These are phyloP conservation scores for Gliomastix tumulicola DNA, from an alignment of 2,329 filamentous ascomycete genomes.

Conservation along the genomic window DNA sequence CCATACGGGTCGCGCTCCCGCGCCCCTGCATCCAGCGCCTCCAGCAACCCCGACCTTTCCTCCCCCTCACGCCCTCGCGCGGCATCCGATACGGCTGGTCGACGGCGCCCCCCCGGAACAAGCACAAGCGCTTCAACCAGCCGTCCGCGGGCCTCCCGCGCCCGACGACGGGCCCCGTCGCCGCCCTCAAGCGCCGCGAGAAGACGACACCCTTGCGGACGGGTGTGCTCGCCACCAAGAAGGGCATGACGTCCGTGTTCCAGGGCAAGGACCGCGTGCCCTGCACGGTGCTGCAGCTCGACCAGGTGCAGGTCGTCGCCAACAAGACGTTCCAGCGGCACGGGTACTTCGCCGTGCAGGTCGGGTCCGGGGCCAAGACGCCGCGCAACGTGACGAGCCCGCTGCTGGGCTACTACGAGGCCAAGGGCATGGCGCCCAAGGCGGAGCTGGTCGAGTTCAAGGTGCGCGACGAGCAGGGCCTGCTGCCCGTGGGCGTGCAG, in stretches of 20 bases:
- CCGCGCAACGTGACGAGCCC: conserved; percentile 74
- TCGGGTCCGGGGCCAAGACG: conserved; percentile 71
- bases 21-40: conserved; percentile 23
- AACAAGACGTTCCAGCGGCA: conserved; percentile 75
- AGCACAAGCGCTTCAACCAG: conserved; percentile 56
- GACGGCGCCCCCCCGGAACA: conserved; percentile 42
- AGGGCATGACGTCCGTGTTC: conserved; percentile 92
- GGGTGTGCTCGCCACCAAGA: conserved; percentile 81
- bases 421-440: conserved; percentile 77
- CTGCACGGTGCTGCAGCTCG: conserved; percentile 90
- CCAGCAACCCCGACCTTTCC: conserved; percentile 24
- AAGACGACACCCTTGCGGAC: conserved; percentile 61
- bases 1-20: conserved; percentile 34
- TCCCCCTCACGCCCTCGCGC: conserved; percentile 37
- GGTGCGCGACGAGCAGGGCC: conserved; percentile 65
- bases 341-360: conserved; percentile 91
- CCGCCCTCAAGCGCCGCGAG: conserved; percentile 51
- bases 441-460: conserved; percentile 78
- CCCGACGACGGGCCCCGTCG: conserved; percentile 51
- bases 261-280: conserved; percentile 70
- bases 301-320: conserved; percentile 82
- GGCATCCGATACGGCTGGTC: conserved; percentile 56
- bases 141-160: conserved; percentile 45
- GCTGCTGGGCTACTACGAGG: conserved; percentile 81
- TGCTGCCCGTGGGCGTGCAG: conserved; percentile 68